Percentiles rank a stretch among this genome's conserved stretches.
These are phyloP conservation scores for Cardiosporidium cionae DNA, from an alignment of 169 alveolate species.

Conservation along the genomic window DNA sequence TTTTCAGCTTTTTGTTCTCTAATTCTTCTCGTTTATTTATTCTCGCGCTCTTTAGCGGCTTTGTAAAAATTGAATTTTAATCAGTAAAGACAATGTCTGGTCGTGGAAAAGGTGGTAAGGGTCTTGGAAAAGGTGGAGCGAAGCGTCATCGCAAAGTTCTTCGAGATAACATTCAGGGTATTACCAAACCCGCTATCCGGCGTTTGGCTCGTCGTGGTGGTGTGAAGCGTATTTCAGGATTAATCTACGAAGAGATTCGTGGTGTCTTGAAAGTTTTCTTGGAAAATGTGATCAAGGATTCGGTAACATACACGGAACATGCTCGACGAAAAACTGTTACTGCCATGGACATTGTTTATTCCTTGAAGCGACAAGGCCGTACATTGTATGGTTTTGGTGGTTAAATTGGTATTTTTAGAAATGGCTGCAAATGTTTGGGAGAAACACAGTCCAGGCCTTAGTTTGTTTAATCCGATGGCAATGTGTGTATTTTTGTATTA, in stretches of 20 bases:
- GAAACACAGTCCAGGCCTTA: no score
- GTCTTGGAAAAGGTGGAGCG: slow-evolving; percentile 97
- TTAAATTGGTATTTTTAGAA: slow-evolving; percentile 47
- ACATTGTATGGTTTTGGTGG: slow-evolving; percentile 99
- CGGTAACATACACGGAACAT: slow-evolving; percentile 98
- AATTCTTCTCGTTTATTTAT: background rate
- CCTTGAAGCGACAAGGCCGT: slow-evolving; percentile 98
- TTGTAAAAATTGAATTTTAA: background rate
- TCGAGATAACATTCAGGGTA: slow-evolving; percentile 96
- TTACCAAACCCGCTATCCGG: slow-evolving; percentile 99
- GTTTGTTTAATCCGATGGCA: no score
- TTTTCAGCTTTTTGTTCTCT: background rate
- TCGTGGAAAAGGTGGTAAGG: slow-evolving; percentile 98
- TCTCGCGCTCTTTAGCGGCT: background rate
- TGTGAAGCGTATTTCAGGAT: slow-evolving; percentile 96
- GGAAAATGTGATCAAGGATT: slow-evolving; percentile 94
- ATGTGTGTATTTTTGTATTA: background rate
- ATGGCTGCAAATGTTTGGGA: no score
- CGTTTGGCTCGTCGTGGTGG: slow-evolving; percentile 99
- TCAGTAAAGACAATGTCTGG: slow-evolving; percentile 74
- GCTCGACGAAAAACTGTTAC: slow-evolving; percentile 99
- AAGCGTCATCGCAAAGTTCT: slow-evolving; percentile 91
- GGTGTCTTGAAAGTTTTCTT: slow-evolving; percentile 93
- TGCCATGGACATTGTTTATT: slow-evolving; percentile 96
- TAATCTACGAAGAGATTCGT: slow-evolving; percentile 97